Conservation (phyloP, 768 basidiomycete genomes). For the Peribolospora kevripleyi region DNA sequence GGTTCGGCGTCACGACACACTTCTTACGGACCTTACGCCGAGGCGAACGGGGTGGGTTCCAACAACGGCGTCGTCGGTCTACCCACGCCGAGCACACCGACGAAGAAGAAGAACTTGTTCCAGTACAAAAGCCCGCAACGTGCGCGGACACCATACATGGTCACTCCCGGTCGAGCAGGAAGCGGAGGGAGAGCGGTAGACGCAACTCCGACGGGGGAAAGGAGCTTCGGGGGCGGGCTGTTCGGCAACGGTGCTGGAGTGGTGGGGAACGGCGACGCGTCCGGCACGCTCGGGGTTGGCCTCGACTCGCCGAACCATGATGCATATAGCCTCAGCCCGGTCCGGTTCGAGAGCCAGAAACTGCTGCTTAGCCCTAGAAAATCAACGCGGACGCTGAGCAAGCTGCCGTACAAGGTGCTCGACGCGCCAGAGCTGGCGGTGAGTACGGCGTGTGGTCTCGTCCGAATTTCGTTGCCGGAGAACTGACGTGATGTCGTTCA, state of each 20-base stretch:
- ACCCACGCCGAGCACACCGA: too few relatives aligned
- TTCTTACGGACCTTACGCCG: too few relatives aligned
- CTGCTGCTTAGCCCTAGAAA: conserved; percentile 66
- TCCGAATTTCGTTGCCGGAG: background rate
- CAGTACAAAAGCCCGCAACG: background rate
- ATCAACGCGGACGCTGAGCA: conserved; percentile 56
- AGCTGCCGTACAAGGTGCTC: conserved; percentile 86
- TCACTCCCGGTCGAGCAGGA: conserved; percentile 2
- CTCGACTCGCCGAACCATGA: conserved; percentile 70
- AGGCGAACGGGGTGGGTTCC: too few relatives aligned
- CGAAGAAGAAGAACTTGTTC: too few relatives aligned
- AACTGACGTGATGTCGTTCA: background rate
- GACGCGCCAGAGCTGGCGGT: conserved; percentile 82
- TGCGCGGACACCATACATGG: conserved; percentile 1
- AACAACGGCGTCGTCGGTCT: too few relatives aligned
- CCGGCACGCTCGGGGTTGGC: conserved; percentile 9
- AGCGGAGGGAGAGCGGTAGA: background rate
- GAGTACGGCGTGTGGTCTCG: conserved; percentile 5
- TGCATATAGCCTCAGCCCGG: conserved; percentile 72
- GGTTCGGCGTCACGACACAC: too few relatives aligned
- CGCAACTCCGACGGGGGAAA: background rate
- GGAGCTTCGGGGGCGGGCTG: background rate
- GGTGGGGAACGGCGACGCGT: background rate
- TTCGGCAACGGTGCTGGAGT: too few relatives aligned
- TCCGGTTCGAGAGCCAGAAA: conserved; percentile 54